A percentile compares a stretch with the other conserved stretches of the same genome.
Conservation (phyloP, 75 land plant genomes). For the Azolla pinnata region DNA sequence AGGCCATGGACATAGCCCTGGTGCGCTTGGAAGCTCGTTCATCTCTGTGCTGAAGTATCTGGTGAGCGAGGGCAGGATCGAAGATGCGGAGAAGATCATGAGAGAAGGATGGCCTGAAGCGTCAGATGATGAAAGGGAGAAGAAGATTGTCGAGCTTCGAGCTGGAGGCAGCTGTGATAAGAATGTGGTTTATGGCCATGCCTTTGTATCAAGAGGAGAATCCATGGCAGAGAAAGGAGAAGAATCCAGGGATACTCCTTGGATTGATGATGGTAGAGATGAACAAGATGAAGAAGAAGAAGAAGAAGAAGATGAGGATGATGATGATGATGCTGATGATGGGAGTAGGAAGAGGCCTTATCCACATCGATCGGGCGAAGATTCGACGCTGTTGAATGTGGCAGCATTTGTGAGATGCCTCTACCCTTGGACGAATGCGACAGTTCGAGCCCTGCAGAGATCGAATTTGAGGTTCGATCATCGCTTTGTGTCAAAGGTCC, state of each 20-base stretch:
- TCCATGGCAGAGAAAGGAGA: too few species aligned
- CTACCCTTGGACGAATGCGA: background rate
- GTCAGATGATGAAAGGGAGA: background rate
- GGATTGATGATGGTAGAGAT: too few species aligned
- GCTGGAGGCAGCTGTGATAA: background rate
- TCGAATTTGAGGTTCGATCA: background rate
- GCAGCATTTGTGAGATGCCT: background rate
- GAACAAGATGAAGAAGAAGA: too few species aligned
- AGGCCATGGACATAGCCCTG: slow-evolving; percentile 11
- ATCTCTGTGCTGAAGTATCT: background rate
- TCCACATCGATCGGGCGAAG: background rate
- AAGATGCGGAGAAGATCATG: background rate
- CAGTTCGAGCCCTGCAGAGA: background rate
- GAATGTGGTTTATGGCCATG: background rate
- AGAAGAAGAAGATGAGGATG: too few species aligned
- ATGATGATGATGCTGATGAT: background rate
- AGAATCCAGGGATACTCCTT: too few species aligned
- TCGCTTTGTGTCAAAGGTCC: background rate
- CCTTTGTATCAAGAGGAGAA: background rate
- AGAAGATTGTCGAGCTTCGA: background rate
- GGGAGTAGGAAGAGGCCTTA: background rate
- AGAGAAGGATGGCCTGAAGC: background rate
- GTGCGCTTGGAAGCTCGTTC: background rate
- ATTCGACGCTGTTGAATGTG: background rate
- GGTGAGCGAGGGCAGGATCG: background rate